Evolutionary conservation across 306 rosid species (phyloP).

Genomic region (Cicer cuneatum): DNA sequence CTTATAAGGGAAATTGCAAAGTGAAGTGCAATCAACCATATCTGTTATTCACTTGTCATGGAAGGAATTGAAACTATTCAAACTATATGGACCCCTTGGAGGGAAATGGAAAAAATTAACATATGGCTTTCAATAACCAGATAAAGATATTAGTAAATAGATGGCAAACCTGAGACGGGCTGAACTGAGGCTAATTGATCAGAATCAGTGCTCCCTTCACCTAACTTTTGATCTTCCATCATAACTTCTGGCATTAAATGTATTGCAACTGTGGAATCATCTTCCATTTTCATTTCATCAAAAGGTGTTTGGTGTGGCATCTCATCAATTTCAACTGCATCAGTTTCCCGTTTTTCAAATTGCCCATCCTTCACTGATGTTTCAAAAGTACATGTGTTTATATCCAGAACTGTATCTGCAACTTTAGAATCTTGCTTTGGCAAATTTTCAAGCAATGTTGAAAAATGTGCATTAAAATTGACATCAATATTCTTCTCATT

Average conservation of each 20-base stretch:
- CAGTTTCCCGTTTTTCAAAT: slow-evolving; percentile 43
- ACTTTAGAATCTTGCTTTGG: slow-evolving; percentile 45
- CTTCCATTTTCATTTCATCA: slow-evolving; percentile 37
- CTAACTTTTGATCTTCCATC: slow-evolving; percentile 54
- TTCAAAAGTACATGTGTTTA: slow-evolving; percentile 40
- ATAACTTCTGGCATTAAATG: slow-evolving; percentile 39
- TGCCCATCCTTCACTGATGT: slow-evolving; percentile 40
- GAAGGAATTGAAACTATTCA: background rate
- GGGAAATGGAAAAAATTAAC: background rate
- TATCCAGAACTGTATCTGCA: slow-evolving; percentile 38
- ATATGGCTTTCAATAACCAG: slow-evolving; percentile 22
- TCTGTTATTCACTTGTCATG: background rate
- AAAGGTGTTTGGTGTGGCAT: slow-evolving; percentile 44
- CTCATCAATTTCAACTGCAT: slow-evolving; percentile 41
- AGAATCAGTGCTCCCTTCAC: slow-evolving; percentile 40
- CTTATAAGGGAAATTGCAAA: background rate
- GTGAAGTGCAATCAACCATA: slow-evolving; percentile 23
- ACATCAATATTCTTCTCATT: slow-evolving; percentile 40
- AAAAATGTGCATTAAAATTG: slow-evolving; percentile 40
- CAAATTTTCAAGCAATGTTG: slow-evolving; percentile 30
- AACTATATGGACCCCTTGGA: background rate
- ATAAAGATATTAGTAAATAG: background rate
- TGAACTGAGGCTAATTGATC: slow-evolving; percentile 42
- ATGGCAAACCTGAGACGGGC: slow-evolving; percentile 53
- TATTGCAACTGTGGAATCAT: slow-evolving; percentile 44